Evolutionary conservation across 164 flowering plant species (phyloP).

Genomic region (Paratinospora sagittata): DNA sequence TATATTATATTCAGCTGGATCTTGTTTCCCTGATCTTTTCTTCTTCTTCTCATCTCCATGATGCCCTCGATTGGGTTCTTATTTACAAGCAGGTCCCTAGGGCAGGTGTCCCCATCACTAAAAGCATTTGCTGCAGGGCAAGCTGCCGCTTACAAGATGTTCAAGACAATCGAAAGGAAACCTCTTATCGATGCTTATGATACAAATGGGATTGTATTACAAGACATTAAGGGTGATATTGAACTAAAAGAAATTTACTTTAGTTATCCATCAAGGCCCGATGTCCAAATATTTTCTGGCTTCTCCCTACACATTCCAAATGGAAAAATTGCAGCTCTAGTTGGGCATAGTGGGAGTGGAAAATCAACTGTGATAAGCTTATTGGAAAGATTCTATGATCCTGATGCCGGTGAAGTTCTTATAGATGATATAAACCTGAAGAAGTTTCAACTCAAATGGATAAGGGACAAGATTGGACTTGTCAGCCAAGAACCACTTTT

Average conservation of each 20-base stretch:
- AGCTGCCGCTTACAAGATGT: no score
- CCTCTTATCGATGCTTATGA: no score
- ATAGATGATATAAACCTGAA: conserved; percentile 62
- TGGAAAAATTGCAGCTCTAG: conserved; percentile 69
- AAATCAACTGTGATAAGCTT: conserved; percentile 77
- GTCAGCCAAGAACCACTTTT: conserved; percentile 74
- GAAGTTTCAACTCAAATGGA: conserved; percentile 48
- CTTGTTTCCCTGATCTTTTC: no score
- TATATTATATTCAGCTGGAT: no score
- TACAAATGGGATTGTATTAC: no score
- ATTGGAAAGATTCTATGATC: conserved; percentile 64
- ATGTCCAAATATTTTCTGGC: conserved; percentile 62
- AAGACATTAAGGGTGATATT: no score
- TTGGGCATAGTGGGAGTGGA: conserved; percentile 91
- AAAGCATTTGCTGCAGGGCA: conserved; percentile 68
- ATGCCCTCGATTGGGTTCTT: not conserved
- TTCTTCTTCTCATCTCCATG: not conserved
- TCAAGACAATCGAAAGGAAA: no score
- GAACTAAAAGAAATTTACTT: conserved; percentile 62
- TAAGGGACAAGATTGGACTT: conserved; percentile 60
- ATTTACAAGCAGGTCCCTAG: conserved; percentile 38
- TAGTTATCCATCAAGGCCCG: conserved; percentile 75
- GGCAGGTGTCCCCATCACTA: conserved; percentile 52
- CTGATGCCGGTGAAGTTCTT: conserved; percentile 75
- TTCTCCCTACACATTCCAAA: conserved; percentile 50